Base-by-base conservation (phyloP, 2,329 filamentous ascomycete species). In the Cladosporium halotolerans region DNA sequence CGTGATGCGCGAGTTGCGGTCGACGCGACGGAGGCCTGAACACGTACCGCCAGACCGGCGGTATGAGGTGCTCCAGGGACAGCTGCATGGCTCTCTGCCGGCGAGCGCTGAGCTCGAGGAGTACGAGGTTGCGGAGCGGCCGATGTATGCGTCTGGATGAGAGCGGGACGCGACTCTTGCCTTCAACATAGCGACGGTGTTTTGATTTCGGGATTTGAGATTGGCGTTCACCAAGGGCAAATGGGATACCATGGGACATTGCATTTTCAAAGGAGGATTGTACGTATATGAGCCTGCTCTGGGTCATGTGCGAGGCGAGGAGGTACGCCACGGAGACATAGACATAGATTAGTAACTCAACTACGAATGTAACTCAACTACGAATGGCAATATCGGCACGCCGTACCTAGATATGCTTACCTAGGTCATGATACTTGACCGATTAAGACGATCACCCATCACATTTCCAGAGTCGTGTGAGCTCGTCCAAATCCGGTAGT, bases 111-210 rank as follows among this genome's bases (percentile, higher is more conserved):
- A 58, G 18, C 55, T 60, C 3, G 49, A 56, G 7, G 46, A 58
- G 16, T 60, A 61, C 42, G 56, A 60, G 46, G 18, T 58, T 10
- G 40, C 53, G 19, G 59, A 62, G 45, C 45, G 58, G 46, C 58
- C 55, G 13, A 59, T 58, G 57, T 41, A 49, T n/a, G 38, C 56
- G 52, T 19, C 23, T 7, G 40, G 28, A 33, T 55, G 49, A 51
- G 43, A 54, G 8, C 13, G n/a, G 36, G 42, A 14, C 7, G 13
- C 7, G 31, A 6, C 18, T 44, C 31, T 45, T n/a, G 16, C 36
- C 18, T 41, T 53, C 33, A 34, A 53, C 55, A 62, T 58, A 60
- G 59, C 59, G 59, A 52, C 28, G 59, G 59, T 54, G 59, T 59
- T 59, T 23, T 16, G 9, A 43, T 38, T 38, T 31, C 31, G 47